Evolutionary conservation across 202 grass and related monocot genomes (phyloP).

Genomic region (Cymbopogon flexuosus): DNA sequence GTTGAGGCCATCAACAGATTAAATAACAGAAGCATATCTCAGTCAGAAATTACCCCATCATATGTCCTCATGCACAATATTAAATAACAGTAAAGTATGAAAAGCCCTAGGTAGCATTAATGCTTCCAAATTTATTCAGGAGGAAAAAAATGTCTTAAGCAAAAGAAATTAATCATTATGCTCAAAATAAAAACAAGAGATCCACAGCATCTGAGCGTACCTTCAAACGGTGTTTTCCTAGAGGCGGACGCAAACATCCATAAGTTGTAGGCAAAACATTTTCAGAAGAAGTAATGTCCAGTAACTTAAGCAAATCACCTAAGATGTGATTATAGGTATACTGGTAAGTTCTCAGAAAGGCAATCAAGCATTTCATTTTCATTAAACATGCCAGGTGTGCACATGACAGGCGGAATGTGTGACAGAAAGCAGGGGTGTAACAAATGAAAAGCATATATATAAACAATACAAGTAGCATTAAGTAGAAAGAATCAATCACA

Average conservation of each 20-base stretch:
- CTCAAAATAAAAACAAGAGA: not conserved
- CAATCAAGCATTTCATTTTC: not conserved
- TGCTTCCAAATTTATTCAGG: not conserved
- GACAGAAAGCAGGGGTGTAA: not conserved
- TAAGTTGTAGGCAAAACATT: slow-evolving; percentile 65
- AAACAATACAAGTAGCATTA: not conserved
- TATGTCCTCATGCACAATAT: not conserved
- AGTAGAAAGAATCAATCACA: not conserved
- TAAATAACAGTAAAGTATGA: slow-evolving; percentile 13
- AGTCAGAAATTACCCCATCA: not conserved
- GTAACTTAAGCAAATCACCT: slow-evolving; percentile 71
- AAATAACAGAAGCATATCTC: not conserved
- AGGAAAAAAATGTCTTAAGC: not conserved
- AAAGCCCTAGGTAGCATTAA: slow-evolving; percentile 15
- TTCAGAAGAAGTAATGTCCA: slow-evolving; percentile 55
- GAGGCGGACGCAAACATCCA: slow-evolving; percentile 58
- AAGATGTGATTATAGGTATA: slow-evolving; percentile 12
- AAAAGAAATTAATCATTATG: not conserved
- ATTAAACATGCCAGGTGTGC: not conserved
- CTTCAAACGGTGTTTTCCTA: slow-evolving; percentile 83
- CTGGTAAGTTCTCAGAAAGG: not conserved
- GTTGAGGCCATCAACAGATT: slow-evolving; percentile 8
- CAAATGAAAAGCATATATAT: slow-evolving; percentile 1
- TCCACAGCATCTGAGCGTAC: slow-evolving; percentile 30
- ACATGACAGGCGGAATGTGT: not conserved